Conservation (phyloP, 257 asterid species). For the Rehmannia glutinosa region DNA sequence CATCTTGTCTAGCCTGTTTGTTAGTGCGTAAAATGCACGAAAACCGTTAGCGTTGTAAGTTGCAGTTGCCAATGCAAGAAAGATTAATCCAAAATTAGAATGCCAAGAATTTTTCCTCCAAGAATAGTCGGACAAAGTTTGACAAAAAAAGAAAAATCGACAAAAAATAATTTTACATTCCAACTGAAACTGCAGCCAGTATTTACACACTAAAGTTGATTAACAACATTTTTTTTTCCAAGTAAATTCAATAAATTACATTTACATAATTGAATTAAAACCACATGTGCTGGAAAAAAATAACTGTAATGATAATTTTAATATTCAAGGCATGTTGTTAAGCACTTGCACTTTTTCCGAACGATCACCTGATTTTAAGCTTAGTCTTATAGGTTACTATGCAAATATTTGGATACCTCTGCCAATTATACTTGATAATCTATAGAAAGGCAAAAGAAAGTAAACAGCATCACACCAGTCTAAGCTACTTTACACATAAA, state of each 20-base stretch:
- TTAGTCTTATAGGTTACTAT: too few relatives aligned
- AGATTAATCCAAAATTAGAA: background rate
- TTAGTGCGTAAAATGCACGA: background rate
- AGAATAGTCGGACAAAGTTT: background rate
- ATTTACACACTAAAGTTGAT: background rate
- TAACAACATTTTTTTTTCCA: background rate
- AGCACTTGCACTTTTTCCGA: too few relatives aligned
- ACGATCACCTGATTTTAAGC: too few relatives aligned
- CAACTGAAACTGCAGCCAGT: background rate
- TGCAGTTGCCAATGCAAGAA: background rate
- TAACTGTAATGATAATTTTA: too few relatives aligned
- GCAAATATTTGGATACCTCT: too few relatives aligned
- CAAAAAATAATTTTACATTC: background rate
- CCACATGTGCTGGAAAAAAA: background rate
- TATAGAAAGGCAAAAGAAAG: background rate
- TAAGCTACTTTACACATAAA: background rate
- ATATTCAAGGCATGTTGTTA: too few relatives aligned
- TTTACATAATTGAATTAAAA: too few relatives aligned
- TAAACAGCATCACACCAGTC: background rate
- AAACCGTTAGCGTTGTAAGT: background rate
- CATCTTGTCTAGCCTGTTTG: constrained; percentile 40
- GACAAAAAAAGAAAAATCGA: background rate
- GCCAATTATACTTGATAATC: too few relatives aligned
- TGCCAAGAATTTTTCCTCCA: background rate
- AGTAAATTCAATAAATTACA: too few relatives aligned